Percentiles rank a stretch among this genome's conserved stretches.
Conservation (phyloP, 345 rosid species). For the Salix arbutifolia region DNA sequence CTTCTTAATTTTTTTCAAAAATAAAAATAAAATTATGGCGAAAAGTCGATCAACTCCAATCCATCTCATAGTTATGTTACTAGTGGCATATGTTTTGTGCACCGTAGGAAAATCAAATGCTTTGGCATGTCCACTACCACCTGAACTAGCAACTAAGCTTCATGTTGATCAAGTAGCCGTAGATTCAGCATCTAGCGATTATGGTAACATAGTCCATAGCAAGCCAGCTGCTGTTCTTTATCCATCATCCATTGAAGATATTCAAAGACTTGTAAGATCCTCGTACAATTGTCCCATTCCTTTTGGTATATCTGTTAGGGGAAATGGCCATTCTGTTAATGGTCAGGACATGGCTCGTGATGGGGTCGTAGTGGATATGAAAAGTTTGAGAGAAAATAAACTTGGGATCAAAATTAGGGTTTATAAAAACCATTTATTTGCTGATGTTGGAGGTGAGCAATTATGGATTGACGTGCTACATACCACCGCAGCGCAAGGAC, state of each 20-base stretch:
- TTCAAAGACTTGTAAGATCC: background rate
- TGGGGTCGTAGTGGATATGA: conserved; percentile 22
- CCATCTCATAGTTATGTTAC: background rate
- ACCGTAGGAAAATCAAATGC: background rate
- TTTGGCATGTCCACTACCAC: background rate
- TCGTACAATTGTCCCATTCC: conserved; percentile 16
- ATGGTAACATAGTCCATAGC: conserved; percentile 23
- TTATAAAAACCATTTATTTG: background rate
- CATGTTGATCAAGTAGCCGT: conserved; percentile 1
- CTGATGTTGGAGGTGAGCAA: conserved; percentile 23
- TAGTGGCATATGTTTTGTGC: background rate
- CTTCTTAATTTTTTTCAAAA: background rate
- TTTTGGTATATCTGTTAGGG: conserved; percentile 16
- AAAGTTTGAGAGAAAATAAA: background rate
- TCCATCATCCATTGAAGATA: conserved; percentile 14
- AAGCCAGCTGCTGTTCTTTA: conserved; percentile 21
- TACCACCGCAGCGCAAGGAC: conserved; percentile 3
- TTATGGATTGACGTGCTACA: conserved; percentile 24
- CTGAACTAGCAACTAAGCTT: conserved; percentile 2
- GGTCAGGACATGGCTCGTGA: conserved; percentile 20
- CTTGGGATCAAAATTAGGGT: background rate
- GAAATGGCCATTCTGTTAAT: conserved; percentile 16
- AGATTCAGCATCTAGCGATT: conserved; percentile 12
- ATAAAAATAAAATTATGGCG: background rate
- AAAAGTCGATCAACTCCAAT: background rate